phyloP scores from a whole-genome alignment of 768 basidiomycete genomes.

The Pisolithus tinctorius region DNA sequence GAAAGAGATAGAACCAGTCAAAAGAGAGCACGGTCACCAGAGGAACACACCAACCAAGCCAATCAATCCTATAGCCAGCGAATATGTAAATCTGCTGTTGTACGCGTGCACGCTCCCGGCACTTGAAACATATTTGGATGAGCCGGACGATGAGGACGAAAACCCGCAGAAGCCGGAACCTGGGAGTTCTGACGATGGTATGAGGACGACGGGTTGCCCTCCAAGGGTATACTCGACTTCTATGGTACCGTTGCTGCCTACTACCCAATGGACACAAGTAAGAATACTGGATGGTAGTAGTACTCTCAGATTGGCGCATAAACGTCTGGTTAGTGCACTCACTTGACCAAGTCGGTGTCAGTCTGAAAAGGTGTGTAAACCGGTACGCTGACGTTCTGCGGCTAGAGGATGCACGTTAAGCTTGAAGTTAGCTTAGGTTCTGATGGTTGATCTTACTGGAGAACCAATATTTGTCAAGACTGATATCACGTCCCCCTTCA shows the following conservation, averaged over 20 bases:
- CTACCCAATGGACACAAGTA: conserved; percentile 59
- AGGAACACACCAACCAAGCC: conserved; percentile 1
- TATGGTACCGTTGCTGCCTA: conserved; percentile 59
- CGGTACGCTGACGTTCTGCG: conserved; percentile 48
- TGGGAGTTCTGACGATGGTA: conserved; percentile 31
- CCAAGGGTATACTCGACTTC: conserved; percentile 58
- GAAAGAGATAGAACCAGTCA: background rate
- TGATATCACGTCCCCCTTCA: conserved; percentile 57
- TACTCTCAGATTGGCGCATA: background rate
- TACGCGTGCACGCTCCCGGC: background rate
- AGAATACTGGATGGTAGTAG: conserved; percentile 39
- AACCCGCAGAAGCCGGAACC: conserved; percentile 35
- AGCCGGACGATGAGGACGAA: background rate
- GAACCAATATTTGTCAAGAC: conserved; percentile 70
- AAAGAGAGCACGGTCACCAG: background rate
- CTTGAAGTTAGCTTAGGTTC: background rate
- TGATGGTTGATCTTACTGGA: conserved; percentile 38
- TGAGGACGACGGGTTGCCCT: conserved; percentile 52
- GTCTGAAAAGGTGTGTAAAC: conserved; percentile 50
- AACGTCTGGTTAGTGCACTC: conserved; percentile 16
- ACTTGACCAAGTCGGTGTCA: conserved; percentile 52
- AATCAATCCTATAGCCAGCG: conserved; percentile 6
- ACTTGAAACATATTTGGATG: conserved; percentile 4
- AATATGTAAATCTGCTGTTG: background rate
- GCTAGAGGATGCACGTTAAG: conserved; percentile 22